Conservation (phyloP, 192 early-diverging fungal species). For the Coemansia sp. region DNA sequence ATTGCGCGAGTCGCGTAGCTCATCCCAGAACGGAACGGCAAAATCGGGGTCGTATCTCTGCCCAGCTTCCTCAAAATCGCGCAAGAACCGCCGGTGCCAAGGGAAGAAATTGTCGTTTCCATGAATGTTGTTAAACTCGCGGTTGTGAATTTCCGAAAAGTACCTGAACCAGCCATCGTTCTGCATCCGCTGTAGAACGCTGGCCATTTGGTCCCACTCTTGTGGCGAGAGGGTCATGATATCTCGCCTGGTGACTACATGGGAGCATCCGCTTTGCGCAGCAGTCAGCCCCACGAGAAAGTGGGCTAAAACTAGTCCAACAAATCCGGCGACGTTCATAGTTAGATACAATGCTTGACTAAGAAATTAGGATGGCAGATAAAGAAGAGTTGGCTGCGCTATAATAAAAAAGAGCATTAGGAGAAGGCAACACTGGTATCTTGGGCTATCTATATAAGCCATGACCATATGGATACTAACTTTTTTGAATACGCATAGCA, state of each 20-base stretch:
- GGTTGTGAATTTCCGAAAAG: conserved; percentile 50
- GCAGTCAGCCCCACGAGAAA: conserved; percentile 22
- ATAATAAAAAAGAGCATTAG: neutral
- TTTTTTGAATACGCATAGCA: neutral
- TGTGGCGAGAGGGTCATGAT: conserved; percentile 39
- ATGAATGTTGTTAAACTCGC: conserved; percentile 55
- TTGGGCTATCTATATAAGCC: neutral
- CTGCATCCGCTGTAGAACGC: conserved; percentile 46
- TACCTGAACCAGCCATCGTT: conserved; percentile 51
- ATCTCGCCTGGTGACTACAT: conserved; percentile 35
- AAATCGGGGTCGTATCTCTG: conserved; percentile 55
- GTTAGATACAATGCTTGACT: neutral
- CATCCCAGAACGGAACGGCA: conserved; percentile 67
- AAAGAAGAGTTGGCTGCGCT: neutral
- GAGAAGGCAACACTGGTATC: neutral
- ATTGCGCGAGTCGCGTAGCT: conserved; percentile 57
- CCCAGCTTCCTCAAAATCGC: conserved; percentile 58
- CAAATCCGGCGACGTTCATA: conserved; percentile 18
- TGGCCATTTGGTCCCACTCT: conserved; percentile 43
- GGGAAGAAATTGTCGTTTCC: conserved; percentile 60
- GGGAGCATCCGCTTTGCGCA: conserved; percentile 45
- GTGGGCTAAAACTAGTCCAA: conserved; percentile 19
- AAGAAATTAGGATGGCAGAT: neutral
- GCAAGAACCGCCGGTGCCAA: conserved; percentile 61
- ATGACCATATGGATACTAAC: neutral